Conservation (phyloP, 768 basidiomycete species). For the Termitomyces sp. region DNA sequence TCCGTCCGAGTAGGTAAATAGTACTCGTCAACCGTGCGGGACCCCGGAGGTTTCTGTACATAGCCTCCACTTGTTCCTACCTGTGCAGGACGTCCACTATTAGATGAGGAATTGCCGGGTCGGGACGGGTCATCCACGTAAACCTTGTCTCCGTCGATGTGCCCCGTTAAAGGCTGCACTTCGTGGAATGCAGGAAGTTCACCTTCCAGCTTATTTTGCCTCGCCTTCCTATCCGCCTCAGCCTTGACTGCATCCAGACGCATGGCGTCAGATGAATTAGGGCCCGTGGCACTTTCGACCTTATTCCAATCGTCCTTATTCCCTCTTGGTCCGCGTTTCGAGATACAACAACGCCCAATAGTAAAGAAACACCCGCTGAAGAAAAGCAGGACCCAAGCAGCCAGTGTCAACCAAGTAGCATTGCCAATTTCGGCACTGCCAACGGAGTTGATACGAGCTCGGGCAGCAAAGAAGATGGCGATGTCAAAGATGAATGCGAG, state of each 20-base stretch:
- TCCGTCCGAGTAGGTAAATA: constrained; percentile 40
- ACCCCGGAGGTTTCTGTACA: constrained; percentile 57
- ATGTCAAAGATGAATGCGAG: constrained; percentile 93
- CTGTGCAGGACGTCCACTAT: constrained; percentile 28
- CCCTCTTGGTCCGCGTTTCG: constrained; percentile 40
- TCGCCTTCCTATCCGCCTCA: constrained; percentile 79
- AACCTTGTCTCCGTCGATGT: constrained; percentile 53
- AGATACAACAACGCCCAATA: constrained; percentile 82
- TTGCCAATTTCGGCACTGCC: constrained; percentile 81
- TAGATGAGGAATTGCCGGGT: constrained; percentile 19
- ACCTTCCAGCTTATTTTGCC: constrained; percentile 52
- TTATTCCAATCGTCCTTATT: constrained; percentile 37
- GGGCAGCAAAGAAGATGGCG: constrained; percentile 86
- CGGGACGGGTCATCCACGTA: constrained; percentile 50
- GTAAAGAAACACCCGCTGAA: constrained; percentile 89
- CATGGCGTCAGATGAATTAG: constrained; percentile 56
- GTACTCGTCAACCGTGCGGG: constrained; percentile 74
- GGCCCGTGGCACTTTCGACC: constrained; percentile 26
- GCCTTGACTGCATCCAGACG: constrained; percentile 85
- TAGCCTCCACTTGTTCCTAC: constrained; percentile 52
- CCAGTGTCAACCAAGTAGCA: constrained; percentile 89
- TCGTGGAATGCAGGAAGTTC: constrained; percentile 79
- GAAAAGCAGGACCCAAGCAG: constrained; percentile 82
- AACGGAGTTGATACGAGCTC: constrained; percentile 75
- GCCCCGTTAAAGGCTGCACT: constrained; percentile 64